Evolutionary conservation across 1,139 yeast genomes (phyloP).

Genomic region (Suzukiozyma palmioleophila): DNA sequence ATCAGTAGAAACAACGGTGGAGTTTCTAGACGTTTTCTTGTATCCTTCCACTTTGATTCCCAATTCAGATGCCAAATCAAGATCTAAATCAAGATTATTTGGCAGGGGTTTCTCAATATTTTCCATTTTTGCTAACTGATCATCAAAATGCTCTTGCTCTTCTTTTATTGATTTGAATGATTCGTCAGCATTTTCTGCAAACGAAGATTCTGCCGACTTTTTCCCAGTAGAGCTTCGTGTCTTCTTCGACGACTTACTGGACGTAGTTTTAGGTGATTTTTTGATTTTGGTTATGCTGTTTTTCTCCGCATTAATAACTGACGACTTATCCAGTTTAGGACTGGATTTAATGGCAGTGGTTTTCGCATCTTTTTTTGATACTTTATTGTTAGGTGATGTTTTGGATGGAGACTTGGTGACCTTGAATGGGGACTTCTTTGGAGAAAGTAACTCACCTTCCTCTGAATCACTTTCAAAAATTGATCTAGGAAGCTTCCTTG

Average conservation of each 20-base stretch:
- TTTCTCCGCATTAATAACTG: background rate
- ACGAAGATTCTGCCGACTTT: background rate
- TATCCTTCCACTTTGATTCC: slow-evolving; percentile 25
- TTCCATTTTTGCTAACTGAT: slow-evolving; percentile 15
- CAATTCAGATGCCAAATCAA: slow-evolving; percentile 21
- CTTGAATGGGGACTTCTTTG: slow-evolving; percentile 2
- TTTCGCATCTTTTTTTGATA: background rate
- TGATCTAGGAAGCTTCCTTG: slow-evolving; percentile 3
- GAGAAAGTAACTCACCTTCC: slow-evolving; percentile 3
- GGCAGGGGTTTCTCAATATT: slow-evolving; percentile 4
- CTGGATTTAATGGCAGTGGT: slow-evolving; percentile 4
- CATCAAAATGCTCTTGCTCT: slow-evolving; percentile 22
- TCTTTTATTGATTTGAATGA: slow-evolving; percentile 13
- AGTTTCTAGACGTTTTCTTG: slow-evolving; percentile 2
- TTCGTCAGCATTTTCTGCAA: slow-evolving; percentile 7
- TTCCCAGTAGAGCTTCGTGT: background rate
- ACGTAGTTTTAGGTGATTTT: slow-evolving; percentile 1
- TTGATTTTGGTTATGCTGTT: background rate
- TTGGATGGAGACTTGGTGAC: background rate
- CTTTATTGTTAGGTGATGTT: background rate
- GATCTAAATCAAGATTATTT: slow-evolving; percentile 4
- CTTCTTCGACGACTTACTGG: slow-evolving; percentile 1
- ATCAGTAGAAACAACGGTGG: background rate
- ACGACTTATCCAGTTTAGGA: background rate
- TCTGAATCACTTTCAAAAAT: slow-evolving; percentile 8